Evolutionary conservation across 2,329 filamentous ascomycete genomes (phyloP).

Genomic region (Biscogniauxia sp.): DNA sequence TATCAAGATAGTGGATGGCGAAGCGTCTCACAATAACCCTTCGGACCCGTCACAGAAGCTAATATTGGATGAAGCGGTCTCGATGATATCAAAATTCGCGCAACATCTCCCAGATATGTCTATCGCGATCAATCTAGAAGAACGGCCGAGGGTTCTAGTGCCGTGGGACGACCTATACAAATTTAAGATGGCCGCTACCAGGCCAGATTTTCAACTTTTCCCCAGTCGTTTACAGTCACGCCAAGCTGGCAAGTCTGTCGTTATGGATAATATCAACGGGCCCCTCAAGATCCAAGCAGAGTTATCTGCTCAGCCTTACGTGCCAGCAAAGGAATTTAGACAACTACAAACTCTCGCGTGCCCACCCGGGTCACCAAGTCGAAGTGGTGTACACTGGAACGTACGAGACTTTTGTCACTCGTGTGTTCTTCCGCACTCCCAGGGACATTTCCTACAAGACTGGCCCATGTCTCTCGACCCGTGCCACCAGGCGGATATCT

Average conservation of each 20-base stretch:
- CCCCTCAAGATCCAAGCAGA: constrained; percentile 2
- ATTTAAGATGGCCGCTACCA: constrained; percentile 28
- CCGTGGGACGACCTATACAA: constrained; percentile 61
- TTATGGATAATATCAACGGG: constrained; percentile 1
- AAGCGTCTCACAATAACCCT: constrained; percentile 44
- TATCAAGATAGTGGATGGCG: constrained; percentile 62
- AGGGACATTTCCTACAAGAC: constrained; percentile 63
- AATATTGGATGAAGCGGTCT: constrained; percentile 46
- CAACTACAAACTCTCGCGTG: constrained; percentile 51
- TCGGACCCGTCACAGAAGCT: constrained; percentile 32
- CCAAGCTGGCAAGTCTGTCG: constrained; percentile 7
- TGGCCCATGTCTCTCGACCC: constrained; percentile 65
- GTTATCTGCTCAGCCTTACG: constrained; percentile 14
- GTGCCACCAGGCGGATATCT: constrained; percentile 76
- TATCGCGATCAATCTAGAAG: constrained; percentile 76
- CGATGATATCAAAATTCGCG: constrained; percentile 70
- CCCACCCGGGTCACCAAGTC: constrained; percentile 57
- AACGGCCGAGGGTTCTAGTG: constrained; percentile 70
- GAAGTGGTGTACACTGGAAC: constrained; percentile 61
- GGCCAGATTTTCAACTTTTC: constrained; percentile 44
- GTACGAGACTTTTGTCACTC: constrained; percentile 60
- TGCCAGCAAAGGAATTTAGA: constrained; percentile 26
- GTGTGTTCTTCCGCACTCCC: constrained; percentile 63
- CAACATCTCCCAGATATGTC: constrained; percentile 78
- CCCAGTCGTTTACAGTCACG: constrained; percentile 44